Percentiles rank a stretch among this genome's conserved stretches.
phyloP scores from a whole-genome alignment of 2,329 filamentous ascomycete species.

The Ophiostoma novo-ulmi region DNA sequence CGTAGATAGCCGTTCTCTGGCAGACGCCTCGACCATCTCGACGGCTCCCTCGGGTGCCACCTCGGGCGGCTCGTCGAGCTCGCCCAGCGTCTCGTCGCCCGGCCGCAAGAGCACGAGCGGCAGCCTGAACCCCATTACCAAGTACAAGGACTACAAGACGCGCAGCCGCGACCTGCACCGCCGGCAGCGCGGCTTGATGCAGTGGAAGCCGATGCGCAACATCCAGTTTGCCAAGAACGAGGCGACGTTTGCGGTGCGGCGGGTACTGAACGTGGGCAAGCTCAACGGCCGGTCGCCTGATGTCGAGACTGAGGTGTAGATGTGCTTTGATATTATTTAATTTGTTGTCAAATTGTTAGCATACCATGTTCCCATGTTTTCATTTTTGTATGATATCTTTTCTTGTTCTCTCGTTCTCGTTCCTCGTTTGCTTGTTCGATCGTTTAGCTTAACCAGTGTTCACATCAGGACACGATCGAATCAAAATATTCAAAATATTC shows the following conservation, averaged over 20 bases:
- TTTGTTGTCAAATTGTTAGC: background rate
- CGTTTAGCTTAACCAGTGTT: background rate
- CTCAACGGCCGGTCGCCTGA: conserved; percentile 79
- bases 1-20: background rate
- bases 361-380: background rate
- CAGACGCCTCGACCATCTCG: background rate
- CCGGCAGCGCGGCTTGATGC: conserved; percentile 86
- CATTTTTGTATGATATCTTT: background rate
- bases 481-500: background rate
- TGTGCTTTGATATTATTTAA: background rate
- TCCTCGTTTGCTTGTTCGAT: background rate
- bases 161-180: conserved; percentile 72
- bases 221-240: conserved; percentile 83
- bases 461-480: background rate
- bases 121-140: conserved; percentile 48
- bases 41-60: background rate
- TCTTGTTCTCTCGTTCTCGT: background rate
- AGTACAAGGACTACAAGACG: conserved; percentile 59
- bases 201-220: conserved; percentile 85
- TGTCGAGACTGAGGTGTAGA: conserved; percentile 66
- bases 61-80: conserved; percentile 27
- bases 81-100: conserved; percentile 26
- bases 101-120: conserved; percentile 33
- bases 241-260: conserved; percentile 69
- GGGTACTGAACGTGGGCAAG: conserved; percentile 70